phyloP scores from a whole-genome alignment of 257 asterid species.

The Plectranthus barbatus region DNA sequence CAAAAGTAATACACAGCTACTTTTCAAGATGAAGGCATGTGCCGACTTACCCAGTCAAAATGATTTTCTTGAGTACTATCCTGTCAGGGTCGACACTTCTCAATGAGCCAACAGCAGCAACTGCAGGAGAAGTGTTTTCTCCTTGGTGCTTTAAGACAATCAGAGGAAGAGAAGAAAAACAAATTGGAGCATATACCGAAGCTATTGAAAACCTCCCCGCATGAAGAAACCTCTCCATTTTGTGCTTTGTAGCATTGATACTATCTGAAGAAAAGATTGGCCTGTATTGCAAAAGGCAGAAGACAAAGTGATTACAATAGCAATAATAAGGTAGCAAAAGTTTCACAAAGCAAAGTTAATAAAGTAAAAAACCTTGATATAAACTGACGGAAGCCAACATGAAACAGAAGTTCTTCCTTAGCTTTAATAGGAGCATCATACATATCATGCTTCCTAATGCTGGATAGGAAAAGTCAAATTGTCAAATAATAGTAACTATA shows the following conservation, averaged over 20 bases:
- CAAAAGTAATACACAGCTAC: neutral
- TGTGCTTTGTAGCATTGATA: constrained; percentile 70
- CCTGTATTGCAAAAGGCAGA: constrained; percentile 38
- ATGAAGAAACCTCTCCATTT: constrained; percentile 99
- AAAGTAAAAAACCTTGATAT: constrained; percentile 50
- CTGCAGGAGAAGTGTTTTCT: constrained; percentile 39
- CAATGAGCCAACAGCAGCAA: constrained; percentile 88
- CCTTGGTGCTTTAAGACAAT: constrained; percentile 65
- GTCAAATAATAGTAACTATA: constrained; percentile 4
- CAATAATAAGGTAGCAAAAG: too few species aligned
- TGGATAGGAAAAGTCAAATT: constrained; percentile 20
- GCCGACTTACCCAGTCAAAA: constrained; percentile 76
- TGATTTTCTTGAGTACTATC: constrained; percentile 79
- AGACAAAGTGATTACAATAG: neutral
- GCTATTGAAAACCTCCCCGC: constrained; percentile 79
- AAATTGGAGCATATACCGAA: constrained; percentile 82
- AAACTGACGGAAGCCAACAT: constrained; percentile 93
- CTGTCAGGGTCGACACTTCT: constrained; percentile 75
- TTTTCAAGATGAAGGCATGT: neutral
- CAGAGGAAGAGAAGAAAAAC: constrained; percentile 68
- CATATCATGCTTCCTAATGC: constrained; percentile 76
- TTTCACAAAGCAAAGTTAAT: neutral
- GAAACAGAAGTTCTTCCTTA: constrained; percentile 85
- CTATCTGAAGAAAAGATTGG: constrained; percentile 78
- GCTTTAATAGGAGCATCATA: constrained; percentile 84